Conservation (phyloP, 1,284 basidiomycete genomes). For the Entoloma clypeatum region DNA sequence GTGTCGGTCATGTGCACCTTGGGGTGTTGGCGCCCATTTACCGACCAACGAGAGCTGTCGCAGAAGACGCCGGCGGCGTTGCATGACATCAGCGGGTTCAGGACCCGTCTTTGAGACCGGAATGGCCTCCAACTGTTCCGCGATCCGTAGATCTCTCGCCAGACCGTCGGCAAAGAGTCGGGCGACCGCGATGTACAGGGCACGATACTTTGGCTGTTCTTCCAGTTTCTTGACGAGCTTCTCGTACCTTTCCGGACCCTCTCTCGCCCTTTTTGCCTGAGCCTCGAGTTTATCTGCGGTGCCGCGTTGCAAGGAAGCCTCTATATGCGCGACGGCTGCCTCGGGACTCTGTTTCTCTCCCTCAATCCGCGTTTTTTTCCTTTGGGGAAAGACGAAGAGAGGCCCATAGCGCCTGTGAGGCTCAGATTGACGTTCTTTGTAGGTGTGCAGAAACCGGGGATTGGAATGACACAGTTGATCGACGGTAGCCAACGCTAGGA, state of each 20-base stretch:
- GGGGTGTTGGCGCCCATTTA: constrained; percentile 19
- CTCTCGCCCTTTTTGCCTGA: constrained; percentile 16
- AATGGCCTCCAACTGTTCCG: constrained; percentile 20
- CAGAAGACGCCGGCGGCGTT: too few relatives aligned
- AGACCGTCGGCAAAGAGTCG: constrained; percentile 56
- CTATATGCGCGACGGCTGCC: constrained; percentile 19
- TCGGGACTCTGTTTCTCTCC: too few relatives aligned
- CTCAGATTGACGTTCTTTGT: too few relatives aligned
- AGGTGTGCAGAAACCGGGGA: too few relatives aligned
- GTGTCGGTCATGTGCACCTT: constrained; percentile 53
- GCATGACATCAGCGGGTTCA: too few relatives aligned
- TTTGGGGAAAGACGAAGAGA: constrained; percentile 28
- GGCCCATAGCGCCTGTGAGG: too few relatives aligned
- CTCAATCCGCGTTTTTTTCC: too few relatives aligned
- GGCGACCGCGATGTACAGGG: constrained; percentile 60
- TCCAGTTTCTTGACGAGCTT: constrained; percentile 41
- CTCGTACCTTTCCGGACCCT: constrained; percentile 25
- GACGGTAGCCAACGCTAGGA: constrained; percentile 50
- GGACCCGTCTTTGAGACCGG: neutral
- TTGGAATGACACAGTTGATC: constrained; percentile 48
- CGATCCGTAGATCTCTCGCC: constrained; percentile 39
- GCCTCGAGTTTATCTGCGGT: constrained; percentile 19
- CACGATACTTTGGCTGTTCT: constrained; percentile 24
- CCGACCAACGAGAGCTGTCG: constrained; percentile 11
- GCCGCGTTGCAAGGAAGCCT: constrained; percentile 13